Base-by-base conservation (phyloP, 2,329 filamentous ascomycete genomes). In the Talaromyces albobiverticillius region DNA sequence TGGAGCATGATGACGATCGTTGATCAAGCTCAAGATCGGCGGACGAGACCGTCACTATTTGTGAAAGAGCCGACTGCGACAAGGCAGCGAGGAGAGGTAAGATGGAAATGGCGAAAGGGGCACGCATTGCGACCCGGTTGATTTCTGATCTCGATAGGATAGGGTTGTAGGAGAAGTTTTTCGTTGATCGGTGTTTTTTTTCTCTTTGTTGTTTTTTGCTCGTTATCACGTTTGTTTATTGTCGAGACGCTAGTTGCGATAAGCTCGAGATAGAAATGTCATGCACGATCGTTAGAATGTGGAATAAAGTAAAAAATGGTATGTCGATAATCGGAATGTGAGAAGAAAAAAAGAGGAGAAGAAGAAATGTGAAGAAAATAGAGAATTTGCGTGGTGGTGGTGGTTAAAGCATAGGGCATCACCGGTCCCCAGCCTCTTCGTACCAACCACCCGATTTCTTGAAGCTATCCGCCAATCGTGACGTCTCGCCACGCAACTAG, bases 1-100 rank as follows among this genome's bases (percentile, higher is more conserved):
- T 80, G 6, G 67, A 67, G 62, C 80, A 82, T 55, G 26, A 29
- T 10, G 26, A 29, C 5, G 36, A 53, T 46, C 71, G 67, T 51
- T 66, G 64, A 43, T 69, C 64, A 20, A 66, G 60, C 10, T 67
- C 29, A 16, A 46, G 45, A 25, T 61, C 61, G 40, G 64, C 60
- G 10, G 62, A 36, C 3, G 63, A 61, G 46, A 71, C 57, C 41
- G 71, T 69, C 23, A 63, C 67, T 46, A 70, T 69, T 57, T 58
- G 60, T 13, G 63, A 57, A 51, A 58, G 40, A 26, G 41, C 50
- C 29, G 22, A 57, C 51, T 55, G 60, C 42, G 59, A 51, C 52
- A 57, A 56, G 56, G 60, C 45, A 43, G 69, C 45, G 42, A 71
- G 61, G 43, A 63, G 43, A 41, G 66, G 64, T 18, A 69, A 56